Evolutionary conservation across 768 basidiomycete genomes (phyloP), one percentile per base, ranked within the genome.

Genomic region (Gymnopilus junonius): DNA sequence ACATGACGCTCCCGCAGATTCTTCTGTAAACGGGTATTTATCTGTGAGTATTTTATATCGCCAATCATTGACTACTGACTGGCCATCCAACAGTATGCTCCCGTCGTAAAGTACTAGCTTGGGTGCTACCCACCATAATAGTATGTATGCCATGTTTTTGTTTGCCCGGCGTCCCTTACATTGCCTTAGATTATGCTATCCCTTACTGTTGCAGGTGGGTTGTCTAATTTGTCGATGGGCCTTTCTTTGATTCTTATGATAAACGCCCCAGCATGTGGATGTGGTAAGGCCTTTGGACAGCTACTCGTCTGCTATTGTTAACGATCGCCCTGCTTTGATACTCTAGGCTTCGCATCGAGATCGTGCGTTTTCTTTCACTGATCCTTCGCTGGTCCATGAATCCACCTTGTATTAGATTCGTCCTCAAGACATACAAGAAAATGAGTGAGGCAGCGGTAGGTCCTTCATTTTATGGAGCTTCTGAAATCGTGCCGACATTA

Each of bases 361-460:
- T 4, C 23, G 43, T 46, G 40, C 11, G 40, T 42, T 8, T 15
- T 42, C n/a, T n/a, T n/a, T n/a, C n/a, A n/a, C n/a, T n/a, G n/a
- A n/a, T n/a, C n/a, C n/a, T n/a, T n/a, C n/a, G n/a, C n/a, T n/a
- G n/a, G n/a, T n/a, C n/a, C n/a, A n/a, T n/a, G n/a, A n/a, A n/a
- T n/a, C n/a, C n/a, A n/a, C n/a, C n/a, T 23, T 40, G 27, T 11
- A 53, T 8, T 53, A 65, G 64, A 8, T 62, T 54, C 20, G 4
- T 59, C 12, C 54, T 66, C 1, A 55, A 50, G 21, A 66, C 61
- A 12, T 66, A 48, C 43, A 21, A 17, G 4, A 57, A 51, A n/a
- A 50, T 66, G 57, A 59, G 57, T 17, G 58, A 66, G 23, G 58
- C 46, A 32, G 51, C 65, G 1, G 65, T 59, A 42, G 53, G 46